Evolutionary conservation across 2,329 filamentous ascomycete species (phyloP), one percentile per base, ranked within the genome.

Genomic region (Phialemoniopsis sp.): DNA sequence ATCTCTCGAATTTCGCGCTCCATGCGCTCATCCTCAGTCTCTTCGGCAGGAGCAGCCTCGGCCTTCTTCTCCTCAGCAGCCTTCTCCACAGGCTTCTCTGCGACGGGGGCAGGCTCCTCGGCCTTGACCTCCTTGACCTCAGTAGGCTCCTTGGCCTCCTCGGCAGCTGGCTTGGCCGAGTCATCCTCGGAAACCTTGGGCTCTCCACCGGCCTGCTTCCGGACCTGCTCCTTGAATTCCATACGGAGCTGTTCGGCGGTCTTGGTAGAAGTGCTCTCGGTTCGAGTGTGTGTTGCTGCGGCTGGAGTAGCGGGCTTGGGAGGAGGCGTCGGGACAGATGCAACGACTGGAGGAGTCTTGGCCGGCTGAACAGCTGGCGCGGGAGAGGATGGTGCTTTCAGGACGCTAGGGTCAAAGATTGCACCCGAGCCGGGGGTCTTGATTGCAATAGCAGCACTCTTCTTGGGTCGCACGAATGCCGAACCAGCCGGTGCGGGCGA

Each of bases 381-480:
- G 6, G 80, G 75, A 3, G 79, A 78, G 3, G 72, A 64, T 4
- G 78, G 76, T 1, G 76, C 61, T 59, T 79, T 80, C 45, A 77
- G 65, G 39, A 65, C 78, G 58, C 68, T 87, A 67, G 72, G 76
- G 51, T 89, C 81, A 12, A 96, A 70, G 21, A 81, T 78, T 57
- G 93, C 88, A 46, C 89, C 90, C 40, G 83, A 76, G 21, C n/a
- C n/a, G n/a, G 84, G 76, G 54, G 89, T 87, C 72, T 89, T 94
- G 70, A 96, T 95, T 36, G 82, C 73, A 48, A 96, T 85, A 2
- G 85, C 82, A 36, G 81, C 82, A 35, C 80, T 82, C 62, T 79
- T 89, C 59, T 71, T 72, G 15, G 67, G 68, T 52, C 72, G 78
- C 58, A 67, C 58, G 42, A 76, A 75, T 43, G 60, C 63, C 30